Conservation (phyloP, 192 early-diverging fungal species). For the Spizellomyces punctatus region DNA sequence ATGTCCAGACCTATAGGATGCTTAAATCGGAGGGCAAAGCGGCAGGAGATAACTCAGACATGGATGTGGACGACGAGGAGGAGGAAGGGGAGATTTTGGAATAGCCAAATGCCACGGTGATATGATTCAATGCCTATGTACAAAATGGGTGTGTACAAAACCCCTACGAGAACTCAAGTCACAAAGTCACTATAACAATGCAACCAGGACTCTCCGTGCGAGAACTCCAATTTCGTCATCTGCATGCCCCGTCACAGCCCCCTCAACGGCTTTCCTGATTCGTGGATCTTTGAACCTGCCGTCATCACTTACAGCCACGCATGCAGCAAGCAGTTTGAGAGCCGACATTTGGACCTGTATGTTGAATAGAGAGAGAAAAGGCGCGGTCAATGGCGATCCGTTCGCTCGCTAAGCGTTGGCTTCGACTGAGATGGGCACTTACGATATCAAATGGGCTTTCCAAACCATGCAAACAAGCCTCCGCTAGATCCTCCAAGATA, state of each 20-base stretch:
- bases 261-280: neutral
- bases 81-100: conserved; percentile 1
- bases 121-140: neutral
- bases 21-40: neutral
- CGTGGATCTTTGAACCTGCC: neutral
- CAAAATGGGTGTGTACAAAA: neutral
- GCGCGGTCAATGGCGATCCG: neutral
- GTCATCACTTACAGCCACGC: neutral
- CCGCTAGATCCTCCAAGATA: neutral
- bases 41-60: neutral
- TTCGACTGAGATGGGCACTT: neutral
- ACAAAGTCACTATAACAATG: neutral
- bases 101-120: neutral
- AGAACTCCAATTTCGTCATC: neutral
- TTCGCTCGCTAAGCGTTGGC: neutral
- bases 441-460: neutral
- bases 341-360: neutral
- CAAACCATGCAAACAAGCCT: neutral
- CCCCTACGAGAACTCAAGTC: neutral
- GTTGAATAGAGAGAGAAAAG: neutral
- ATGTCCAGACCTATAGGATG: too few species aligned
- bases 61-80: neutral
- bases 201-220: neutral
- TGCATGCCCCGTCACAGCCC: neutral
- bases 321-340: neutral